Evolutionary conservation across 2,329 filamentous ascomycete genomes (phyloP).

Genomic region (Escovopsis sp.): DNA sequence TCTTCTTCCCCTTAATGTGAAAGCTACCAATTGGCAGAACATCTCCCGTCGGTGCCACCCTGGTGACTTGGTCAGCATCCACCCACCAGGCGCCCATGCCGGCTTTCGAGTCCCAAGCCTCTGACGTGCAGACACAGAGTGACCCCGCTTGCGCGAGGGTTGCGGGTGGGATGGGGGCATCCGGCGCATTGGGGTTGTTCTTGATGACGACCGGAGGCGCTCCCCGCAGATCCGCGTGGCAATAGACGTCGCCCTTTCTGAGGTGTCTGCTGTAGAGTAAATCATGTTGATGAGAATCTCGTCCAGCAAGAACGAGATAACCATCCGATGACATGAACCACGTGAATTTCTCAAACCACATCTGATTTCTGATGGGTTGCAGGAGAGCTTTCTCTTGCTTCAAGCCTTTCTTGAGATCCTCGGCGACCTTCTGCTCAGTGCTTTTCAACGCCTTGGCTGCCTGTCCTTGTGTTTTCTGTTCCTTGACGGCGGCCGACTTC

Average conservation of each 20-base stretch:
- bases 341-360: constrained; percentile 96
- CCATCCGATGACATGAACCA: constrained; percentile 95
- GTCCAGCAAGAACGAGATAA: constrained; percentile 79
- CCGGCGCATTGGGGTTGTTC: constrained; percentile 62
- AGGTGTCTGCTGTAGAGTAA: constrained; percentile 79
- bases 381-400: constrained; percentile 87
- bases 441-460: constrained; percentile 75
- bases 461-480: constrained; percentile 72
- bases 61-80: constrained; percentile 75
- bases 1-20: constrained; percentile 73
- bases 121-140: constrained; percentile 70
- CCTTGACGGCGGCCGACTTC: constrained; percentile 69
- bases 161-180: constrained; percentile 80
- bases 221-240: constrained; percentile 78
- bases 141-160: constrained; percentile 84
- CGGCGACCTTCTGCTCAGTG: constrained; percentile 74
- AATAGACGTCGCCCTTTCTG: constrained; percentile 79
- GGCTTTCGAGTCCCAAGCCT: constrained; percentile 92
- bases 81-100: constrained; percentile 97
- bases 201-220: constrained; percentile 81
- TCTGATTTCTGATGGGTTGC: constrained; percentile 64
- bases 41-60: constrained; percentile 66
- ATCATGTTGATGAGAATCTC: constrained; percentile 81
- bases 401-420: constrained; percentile 72
- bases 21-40: constrained; percentile 69